Conservation (phyloP, 768 basidiomycete species). For the Amylocystis lapponica region DNA sequence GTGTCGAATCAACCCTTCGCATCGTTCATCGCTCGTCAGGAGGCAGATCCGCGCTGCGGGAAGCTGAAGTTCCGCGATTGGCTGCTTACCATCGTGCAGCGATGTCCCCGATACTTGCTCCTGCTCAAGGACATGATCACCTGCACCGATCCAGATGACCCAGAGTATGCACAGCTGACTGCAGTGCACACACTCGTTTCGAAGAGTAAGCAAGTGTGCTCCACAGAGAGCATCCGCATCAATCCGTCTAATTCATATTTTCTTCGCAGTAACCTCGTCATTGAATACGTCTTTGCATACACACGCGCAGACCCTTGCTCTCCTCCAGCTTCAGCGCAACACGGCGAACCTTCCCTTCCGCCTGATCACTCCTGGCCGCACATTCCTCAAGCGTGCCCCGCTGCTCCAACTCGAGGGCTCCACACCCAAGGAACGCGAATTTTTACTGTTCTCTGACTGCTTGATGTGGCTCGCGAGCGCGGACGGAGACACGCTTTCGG, state of each 20-base stretch:
- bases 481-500: conserved; percentile 28
- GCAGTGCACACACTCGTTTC: conserved; percentile 61
- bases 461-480: conserved; percentile 68
- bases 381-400: conserved; percentile 61
- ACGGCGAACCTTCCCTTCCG: conserved; percentile 74
- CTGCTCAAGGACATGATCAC: conserved; percentile 75
- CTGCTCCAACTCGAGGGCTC: conserved; percentile 55
- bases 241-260: conserved; percentile 5
- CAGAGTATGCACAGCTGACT: conserved; percentile 59
- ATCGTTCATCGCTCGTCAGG: conserved; percentile 55
- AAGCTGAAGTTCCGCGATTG: conserved; percentile 78
- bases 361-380: conserved; percentile 77
- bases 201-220: conserved; percentile 50
- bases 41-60: conserved; percentile 64
- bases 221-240: background rate
- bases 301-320: conserved; percentile 68
- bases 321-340: conserved; percentile 74
- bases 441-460: conserved; percentile 80
- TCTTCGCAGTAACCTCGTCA: conserved; percentile 59
- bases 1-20: conserved; percentile 54
- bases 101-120: conserved; percentile 82
- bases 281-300: conserved; percentile 75
- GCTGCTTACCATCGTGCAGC: conserved; percentile 81
- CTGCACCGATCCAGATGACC: conserved; percentile 58
- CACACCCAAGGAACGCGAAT: conserved; percentile 53